Evolutionary conservation across 495 filamentous ascomycete species (phyloP), one percentile per base, ranked within the genome.

Genomic region (Daldinia decipiens): DNA sequence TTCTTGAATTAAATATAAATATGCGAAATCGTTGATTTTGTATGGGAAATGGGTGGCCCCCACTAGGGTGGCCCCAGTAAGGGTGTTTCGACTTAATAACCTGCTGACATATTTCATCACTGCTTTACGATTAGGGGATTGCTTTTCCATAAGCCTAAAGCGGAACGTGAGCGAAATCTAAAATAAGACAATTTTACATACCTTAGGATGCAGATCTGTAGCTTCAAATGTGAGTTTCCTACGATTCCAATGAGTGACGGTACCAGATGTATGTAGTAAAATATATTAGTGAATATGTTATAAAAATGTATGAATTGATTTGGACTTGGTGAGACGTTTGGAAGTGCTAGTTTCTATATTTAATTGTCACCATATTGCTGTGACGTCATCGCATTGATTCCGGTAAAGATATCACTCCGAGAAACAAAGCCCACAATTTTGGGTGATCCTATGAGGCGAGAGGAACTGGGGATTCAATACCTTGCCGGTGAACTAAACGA

Each of bases 401-500:
- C 39, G 39, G 39, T 40, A 17, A 40, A 40, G 15, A 17, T 7
- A 40, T 40, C 39, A 40, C 39, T 17, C 39, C 39, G 39, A 40
- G 39, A 40, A 40, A 40, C 8, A 17, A 40, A 40, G 6, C 39
- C 39, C 39, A 40, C 39, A n/a, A 40, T 40, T 40, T 40, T 40
- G 38, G 4, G 38, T 40, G 38, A 34, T 34, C 45, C 19, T 19
- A 51, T 21, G 47, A 51, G 3, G 47, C 19, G 11, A 53, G 26
- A 29, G 24, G 19, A 52, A 12, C 26, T 27, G 21, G 47, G 19
- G 47, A 26, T 29, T 40, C 39, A 40, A 40, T 17, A 40, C n/a
- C 24, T 29, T 29, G 12, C 26, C 50, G 50, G 50, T 53, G 24
- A 53, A 53, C 50, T 27, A 27, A 53, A 53, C 50, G 24, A 53